Conservation (phyloP, 2,329 filamentous ascomycete genomes). For the Stagonosporopsis chrysanthemi region DNA sequence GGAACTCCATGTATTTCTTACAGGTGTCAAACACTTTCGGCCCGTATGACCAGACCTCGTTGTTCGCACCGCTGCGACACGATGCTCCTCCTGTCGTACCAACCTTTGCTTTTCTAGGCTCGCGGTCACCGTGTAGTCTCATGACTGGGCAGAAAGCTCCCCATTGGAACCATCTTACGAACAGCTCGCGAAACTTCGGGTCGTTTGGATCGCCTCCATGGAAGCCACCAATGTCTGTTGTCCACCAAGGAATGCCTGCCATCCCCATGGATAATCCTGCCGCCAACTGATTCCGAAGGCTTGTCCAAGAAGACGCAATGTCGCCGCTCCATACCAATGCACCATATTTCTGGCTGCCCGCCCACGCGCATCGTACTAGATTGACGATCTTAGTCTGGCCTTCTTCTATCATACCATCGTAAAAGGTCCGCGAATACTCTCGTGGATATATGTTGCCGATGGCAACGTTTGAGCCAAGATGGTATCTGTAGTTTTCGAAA, state of each 20-base stretch:
- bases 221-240: slow-evolving; percentile 74
- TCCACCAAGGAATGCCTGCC: slow-evolving; percentile 72
- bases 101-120: slow-evolving; percentile 62
- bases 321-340: slow-evolving; percentile 73
- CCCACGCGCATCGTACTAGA: slow-evolving; percentile 65
- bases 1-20: slow-evolving; percentile 64
- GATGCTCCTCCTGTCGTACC: slow-evolving; percentile 48
- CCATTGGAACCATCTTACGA: slow-evolving; percentile 75
- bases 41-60: slow-evolving; percentile 73
- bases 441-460: slow-evolving; percentile 68
- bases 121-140: slow-evolving; percentile 70
- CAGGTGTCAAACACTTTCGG: slow-evolving; percentile 67
- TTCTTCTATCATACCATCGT: slow-evolving; percentile 62
- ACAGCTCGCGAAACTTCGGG: slow-evolving; percentile 66
- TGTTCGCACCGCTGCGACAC: slow-evolving; percentile 59
- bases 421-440: slow-evolving; percentile 67
- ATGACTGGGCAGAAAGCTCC: slow-evolving; percentile 72
- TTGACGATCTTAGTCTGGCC: slow-evolving; percentile 68
- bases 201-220: slow-evolving; percentile 68
- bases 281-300: slow-evolving; percentile 65
- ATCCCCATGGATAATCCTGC: slow-evolving; percentile 72
- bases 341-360: slow-evolving; percentile 68
- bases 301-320: slow-evolving; percentile 69
- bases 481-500: slow-evolving; percentile 71
- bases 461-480: slow-evolving; percentile 60